These are phyloP conservation scores for Botrytis galanthina DNA, from an alignment of 2,329 filamentous ascomycete genomes.

Conservation along the genomic window DNA sequence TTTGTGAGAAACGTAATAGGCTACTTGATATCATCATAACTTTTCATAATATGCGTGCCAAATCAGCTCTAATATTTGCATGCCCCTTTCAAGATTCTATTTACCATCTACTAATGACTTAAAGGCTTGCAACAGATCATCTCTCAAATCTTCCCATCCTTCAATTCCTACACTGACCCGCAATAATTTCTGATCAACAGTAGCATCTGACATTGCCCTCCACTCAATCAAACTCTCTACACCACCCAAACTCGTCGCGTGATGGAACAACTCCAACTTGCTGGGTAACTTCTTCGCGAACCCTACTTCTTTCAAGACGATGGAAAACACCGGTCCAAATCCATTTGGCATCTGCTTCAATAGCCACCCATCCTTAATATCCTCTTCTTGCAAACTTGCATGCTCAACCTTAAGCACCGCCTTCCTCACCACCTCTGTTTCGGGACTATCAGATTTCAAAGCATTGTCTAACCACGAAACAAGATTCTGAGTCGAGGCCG, in stretches of 20 bases:
- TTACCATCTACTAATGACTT: slow-evolving; percentile 37
- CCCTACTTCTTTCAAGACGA: slow-evolving; percentile 60
- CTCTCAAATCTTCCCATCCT: slow-evolving; percentile 76
- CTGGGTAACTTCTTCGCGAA: slow-evolving; percentile 70
- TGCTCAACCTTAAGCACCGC: slow-evolving; percentile 66
- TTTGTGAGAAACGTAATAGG: background rate
- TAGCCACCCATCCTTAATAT: slow-evolving; percentile 66
- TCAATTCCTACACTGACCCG: slow-evolving; percentile 86
- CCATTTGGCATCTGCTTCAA: slow-evolving; percentile 86
- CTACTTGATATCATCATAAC: background rate
- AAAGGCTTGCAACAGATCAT: slow-evolving; percentile 69
- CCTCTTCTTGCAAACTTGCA: slow-evolving; percentile 72
- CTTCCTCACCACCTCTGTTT: slow-evolving; percentile 44
- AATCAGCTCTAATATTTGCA: background rate
- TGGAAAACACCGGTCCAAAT: slow-evolving; percentile 82
- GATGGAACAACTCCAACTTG: slow-evolving; percentile 80
- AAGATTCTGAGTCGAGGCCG: slow-evolving; percentile 63
- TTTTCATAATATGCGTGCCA: background rate
- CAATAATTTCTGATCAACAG: slow-evolving; percentile 69
- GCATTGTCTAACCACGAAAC: slow-evolving; percentile 65
- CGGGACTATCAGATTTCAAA: slow-evolving; percentile 27
- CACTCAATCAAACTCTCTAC: slow-evolving; percentile 97
- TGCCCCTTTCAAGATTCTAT: background rate
- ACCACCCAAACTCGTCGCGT: slow-evolving; percentile 90
- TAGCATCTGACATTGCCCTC: slow-evolving; percentile 80